Conservation (phyloP, 164 flowering plant species). For the Vitis rupestris region DNA sequence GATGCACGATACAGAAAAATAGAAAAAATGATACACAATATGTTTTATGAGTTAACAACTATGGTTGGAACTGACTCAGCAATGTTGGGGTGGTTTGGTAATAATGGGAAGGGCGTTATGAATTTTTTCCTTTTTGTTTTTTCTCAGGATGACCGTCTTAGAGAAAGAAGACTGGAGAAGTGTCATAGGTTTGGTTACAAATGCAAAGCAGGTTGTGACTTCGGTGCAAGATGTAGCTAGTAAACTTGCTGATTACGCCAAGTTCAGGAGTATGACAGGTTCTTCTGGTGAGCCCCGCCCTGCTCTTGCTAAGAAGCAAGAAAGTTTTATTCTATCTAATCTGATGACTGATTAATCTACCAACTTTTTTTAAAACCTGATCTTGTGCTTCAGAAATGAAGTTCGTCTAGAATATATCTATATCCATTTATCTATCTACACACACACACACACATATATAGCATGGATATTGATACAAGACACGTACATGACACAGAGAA, state of each 20-base stretch:
- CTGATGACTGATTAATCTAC: too few species aligned
- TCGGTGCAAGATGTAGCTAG: constrained; percentile 84
- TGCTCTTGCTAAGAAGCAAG: neutral
- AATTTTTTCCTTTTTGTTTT: neutral
- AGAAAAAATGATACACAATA: too few species aligned
- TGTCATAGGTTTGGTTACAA: constrained; percentile 67
- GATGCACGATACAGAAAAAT: too few species aligned
- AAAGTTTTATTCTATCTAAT: neutral
- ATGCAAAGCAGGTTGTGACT: constrained; percentile 88
- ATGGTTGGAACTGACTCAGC: too few species aligned
- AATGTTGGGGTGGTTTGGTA: neutral
- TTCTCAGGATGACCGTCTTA: constrained; percentile 61
- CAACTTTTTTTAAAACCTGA: too few species aligned
- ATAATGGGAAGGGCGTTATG: neutral
- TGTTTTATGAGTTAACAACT: too few species aligned
- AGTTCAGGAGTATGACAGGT: constrained; percentile 42
- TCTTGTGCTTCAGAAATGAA: too few species aligned
- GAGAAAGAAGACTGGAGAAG: constrained; percentile 85
- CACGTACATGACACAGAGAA: too few species aligned
- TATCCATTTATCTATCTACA: too few species aligned
- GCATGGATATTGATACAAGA: too few species aligned
- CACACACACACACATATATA: too few species aligned
- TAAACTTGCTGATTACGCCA: constrained; percentile 80
- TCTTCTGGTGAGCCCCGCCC: constrained; percentile 41
- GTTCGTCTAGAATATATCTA: too few species aligned